Percentiles rank a stretch among this genome's conserved stretches.
Evolutionary conservation across 225 moss, liverwort and hornwort genomes (phyloP).

Genomic region (Bryoerythrophyllum caledonicum): DNA sequence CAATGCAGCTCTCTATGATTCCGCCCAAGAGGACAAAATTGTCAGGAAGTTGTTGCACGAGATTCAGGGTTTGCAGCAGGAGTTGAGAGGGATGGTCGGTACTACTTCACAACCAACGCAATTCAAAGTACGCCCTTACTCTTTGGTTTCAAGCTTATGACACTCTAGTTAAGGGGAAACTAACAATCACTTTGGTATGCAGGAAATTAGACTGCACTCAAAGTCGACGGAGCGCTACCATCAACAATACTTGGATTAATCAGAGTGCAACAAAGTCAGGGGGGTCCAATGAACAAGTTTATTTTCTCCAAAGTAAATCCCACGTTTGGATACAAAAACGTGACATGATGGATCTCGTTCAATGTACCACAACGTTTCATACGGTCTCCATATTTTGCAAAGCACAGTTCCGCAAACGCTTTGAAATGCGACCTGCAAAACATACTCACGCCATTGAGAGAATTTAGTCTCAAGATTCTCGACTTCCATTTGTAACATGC

Average conservation of each 20-base stretch:
- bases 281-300: not conserved
- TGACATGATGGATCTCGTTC: too few relatives aligned
- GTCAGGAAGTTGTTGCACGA: constrained; percentile 67
- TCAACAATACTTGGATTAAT: not conserved
- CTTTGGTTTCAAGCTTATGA: not conserved
- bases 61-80: constrained; percentile 72
- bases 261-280: not conserved
- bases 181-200: constrained; percentile 18
- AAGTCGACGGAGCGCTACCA: constrained; percentile 2
- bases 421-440: too few relatives aligned
- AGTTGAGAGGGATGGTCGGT: constrained; percentile 57
- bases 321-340: too few relatives aligned
- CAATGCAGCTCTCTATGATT: constrained; percentile 27
- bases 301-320: not conserved
- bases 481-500: too few relatives aligned
- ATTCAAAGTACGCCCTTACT: constrained; percentile 31
- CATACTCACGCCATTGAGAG: too few relatives aligned
- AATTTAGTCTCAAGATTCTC: too few relatives aligned
- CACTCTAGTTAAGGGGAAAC: not conserved
- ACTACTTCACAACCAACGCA: constrained; percentile 40
- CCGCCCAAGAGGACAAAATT: constrained; percentile 51
- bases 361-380: too few relatives aligned
- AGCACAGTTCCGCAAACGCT: too few relatives aligned
- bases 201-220: constrained; percentile 15
- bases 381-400: too few relatives aligned